Conservation (phyloP, 2,329 filamentous ascomycete genomes). For the Trichoderma semiorbis region DNA sequence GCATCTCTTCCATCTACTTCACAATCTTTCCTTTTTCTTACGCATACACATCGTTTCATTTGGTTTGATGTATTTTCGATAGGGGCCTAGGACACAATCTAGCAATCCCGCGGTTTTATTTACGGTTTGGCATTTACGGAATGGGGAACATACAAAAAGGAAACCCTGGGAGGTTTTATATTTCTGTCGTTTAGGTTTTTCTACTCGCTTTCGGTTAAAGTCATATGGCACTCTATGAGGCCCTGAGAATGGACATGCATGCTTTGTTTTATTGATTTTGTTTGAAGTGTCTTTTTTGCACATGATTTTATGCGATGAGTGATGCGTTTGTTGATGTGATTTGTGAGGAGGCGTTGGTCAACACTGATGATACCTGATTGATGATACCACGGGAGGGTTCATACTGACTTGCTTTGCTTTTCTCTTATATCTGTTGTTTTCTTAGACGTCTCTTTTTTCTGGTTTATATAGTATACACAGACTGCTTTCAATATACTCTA, state of each 20-base stretch:
- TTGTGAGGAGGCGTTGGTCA: background rate
- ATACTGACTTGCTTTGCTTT: background rate
- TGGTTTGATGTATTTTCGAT: constrained; percentile 11
- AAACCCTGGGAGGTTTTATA: background rate
- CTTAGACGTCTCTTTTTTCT: background rate
- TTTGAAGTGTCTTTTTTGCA: background rate
- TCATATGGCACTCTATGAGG: background rate
- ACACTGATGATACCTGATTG: background rate
- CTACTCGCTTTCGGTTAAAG: background rate
- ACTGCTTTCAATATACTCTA: background rate
- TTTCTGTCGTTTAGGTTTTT: constrained; percentile 1
- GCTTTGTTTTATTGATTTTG: background rate
- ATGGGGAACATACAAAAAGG: background rate
- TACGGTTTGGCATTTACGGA: background rate
- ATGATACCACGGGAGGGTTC: background rate
- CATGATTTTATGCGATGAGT: background rate
- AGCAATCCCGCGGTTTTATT: background rate
- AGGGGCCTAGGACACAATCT: background rate
- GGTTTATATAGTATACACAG: background rate
- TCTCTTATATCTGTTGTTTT: too few relatives aligned
- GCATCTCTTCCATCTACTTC: background rate
- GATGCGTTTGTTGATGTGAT: background rate
- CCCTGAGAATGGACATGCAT: background rate
- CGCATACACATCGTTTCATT: background rate
- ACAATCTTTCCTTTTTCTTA: background rate